Evolutionary conservation across 129 eudicot genomes (phyloP), one percentile per base, ranked within the genome.

Genomic region (Dittrichia graveolens): DNA sequence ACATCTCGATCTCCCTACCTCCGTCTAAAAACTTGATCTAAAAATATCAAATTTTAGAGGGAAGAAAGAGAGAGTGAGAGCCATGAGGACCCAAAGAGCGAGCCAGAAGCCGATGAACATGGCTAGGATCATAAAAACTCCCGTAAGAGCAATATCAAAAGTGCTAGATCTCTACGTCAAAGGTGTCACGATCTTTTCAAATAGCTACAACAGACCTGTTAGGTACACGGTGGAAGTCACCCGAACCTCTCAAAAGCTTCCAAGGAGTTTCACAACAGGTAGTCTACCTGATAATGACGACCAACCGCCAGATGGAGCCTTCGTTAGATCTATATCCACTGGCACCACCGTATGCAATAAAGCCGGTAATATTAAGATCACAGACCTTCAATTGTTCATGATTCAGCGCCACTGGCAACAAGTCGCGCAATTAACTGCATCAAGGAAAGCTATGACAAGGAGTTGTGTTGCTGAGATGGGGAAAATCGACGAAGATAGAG

Each of bases 251-350:
- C 74, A 52, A 3, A 35, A 13, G 18, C 71, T 74, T 74, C 52
- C 71, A 4, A 74, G 78, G 6, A 74, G 78, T 41, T 49, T 74
- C 43, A 74, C 49, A 18, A 48, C 73, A 5, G 34, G 57, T 5
- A 24, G 41, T 12, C 14, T 55, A 35, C 5, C 58, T 19, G 12
- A 55, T 9, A 31, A 72, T 24, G 31, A 24, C 6, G 67, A 75
- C 9, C 44, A 54, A 54, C 67, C 66, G n/a, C 59, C 73, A 1
- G 79, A 65, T 8, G 61, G 79, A 13, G 48, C 79, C 7, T 67
- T 75, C 5, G 66, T 75, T 18, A 43, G 79, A 45, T 65, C 79
- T 10, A 75, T 75, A 53, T 75, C 67, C 6, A 15, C 79, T 15
- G 66, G 58, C 3, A 38, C 66, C 4, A 54, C 13, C 6, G 3